Conservation (phyloP, 2,329 filamentous ascomycete species). For the Acrocalymma vagum region DNA sequence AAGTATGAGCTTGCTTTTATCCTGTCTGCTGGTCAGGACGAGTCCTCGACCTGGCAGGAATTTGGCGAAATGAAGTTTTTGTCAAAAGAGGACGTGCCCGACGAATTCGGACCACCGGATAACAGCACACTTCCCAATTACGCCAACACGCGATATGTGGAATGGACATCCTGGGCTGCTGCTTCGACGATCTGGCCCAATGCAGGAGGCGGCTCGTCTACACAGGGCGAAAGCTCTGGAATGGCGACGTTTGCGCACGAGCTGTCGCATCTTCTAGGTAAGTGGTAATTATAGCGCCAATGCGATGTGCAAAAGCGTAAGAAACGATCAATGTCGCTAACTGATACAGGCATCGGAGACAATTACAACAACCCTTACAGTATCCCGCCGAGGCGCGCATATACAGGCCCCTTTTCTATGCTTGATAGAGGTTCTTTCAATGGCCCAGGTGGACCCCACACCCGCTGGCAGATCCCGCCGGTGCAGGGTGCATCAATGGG, state of each 20-base stretch:
- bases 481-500: constrained; percentile 59
- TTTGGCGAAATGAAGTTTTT: constrained; percentile 64
- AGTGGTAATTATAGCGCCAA: too few species aligned
- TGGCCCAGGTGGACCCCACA: constrained; percentile 63
- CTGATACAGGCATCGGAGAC: constrained; percentile 61
- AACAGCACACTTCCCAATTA: constrained; percentile 55
- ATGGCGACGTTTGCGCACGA: constrained; percentile 65
- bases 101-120: constrained; percentile 59
- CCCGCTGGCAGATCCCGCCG: constrained; percentile 62
- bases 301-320: too few species aligned
- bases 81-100: constrained; percentile 57
- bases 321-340: too few species aligned
- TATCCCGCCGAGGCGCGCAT: constrained; percentile 55
- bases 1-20: constrained; percentile 63
- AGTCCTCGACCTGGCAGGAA: constrained; percentile 65
- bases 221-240: constrained; percentile 62
- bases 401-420: constrained; percentile 64
- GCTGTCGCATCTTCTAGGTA: constrained; percentile 60
- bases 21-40: constrained; percentile 63
- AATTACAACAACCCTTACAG: constrained; percentile 66
- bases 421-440: constrained; percentile 62
- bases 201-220: constrained; percentile 61
- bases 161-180: constrained; percentile 63
- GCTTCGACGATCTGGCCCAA: constrained; percentile 64
- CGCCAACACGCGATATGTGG: constrained; percentile 61